phyloP scores from a whole-genome alignment of 768 basidiomycete species.

The Rhodotorula diobovata region DNA sequence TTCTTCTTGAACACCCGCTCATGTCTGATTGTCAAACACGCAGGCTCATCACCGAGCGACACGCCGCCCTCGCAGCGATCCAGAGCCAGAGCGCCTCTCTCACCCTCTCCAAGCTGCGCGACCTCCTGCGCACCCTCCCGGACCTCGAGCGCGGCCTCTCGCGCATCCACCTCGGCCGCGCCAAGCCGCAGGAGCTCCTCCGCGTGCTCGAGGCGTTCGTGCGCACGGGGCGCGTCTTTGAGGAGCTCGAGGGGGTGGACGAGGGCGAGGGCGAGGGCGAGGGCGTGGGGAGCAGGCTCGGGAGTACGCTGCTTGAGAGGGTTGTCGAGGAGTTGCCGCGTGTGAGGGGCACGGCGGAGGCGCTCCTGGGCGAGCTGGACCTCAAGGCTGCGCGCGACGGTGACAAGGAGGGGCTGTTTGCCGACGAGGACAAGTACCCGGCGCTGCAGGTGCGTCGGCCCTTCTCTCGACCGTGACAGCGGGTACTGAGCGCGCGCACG shows the following conservation, averaged over 20 bases:
- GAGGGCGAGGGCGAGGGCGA: not conserved
- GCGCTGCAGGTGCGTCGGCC: constrained; percentile 47
- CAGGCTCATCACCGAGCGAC: constrained; percentile 69
- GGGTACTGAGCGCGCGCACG: not conserved
- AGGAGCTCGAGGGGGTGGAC: constrained; percentile 5
- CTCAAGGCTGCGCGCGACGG: constrained; percentile 63
- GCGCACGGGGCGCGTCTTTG: constrained; percentile 63
- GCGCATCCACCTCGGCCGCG: constrained; percentile 78
- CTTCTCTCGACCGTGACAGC: not conserved
- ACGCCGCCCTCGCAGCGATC: constrained; percentile 82
- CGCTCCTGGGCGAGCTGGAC: constrained; percentile 58
- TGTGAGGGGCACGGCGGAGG: constrained; percentile 56
- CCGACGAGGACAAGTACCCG: constrained; percentile 55
- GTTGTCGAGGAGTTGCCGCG: constrained; percentile 66
- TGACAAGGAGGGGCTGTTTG: constrained; percentile 68
- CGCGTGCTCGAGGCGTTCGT: constrained; percentile 69
- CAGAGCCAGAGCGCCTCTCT: constrained; percentile 24
- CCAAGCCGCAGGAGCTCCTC: constrained; percentile 75
- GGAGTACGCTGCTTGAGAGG: constrained; percentile 51
- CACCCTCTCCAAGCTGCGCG: constrained; percentile 57
- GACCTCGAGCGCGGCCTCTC: constrained; percentile 58
- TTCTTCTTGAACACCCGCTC: too few relatives aligned
- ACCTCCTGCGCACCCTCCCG: constrained; percentile 26
- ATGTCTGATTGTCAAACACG: not conserved
- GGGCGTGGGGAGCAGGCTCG: not conserved